A percentile compares a stretch with the other conserved stretches of the same genome.
Conservation (phyloP, 176 grass and related monocot species). For the Tillandsia leiboldiana region DNA sequence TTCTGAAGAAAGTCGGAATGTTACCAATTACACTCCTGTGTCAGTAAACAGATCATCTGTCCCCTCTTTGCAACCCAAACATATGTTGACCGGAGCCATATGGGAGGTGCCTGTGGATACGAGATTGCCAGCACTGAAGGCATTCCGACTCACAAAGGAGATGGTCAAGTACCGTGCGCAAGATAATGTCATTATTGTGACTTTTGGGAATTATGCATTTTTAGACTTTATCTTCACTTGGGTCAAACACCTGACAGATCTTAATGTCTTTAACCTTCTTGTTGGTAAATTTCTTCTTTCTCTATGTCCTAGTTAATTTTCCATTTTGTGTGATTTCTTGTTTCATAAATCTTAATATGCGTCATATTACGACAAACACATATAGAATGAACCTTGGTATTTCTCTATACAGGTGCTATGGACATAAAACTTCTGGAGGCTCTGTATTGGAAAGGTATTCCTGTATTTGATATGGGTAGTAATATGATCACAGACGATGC, state of each 20-base stretch:
- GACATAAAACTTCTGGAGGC: slow-evolving; percentile 73
- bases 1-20: slow-evolving; percentile 2
- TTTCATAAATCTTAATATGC: not conserved
- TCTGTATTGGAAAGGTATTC: slow-evolving; percentile 70
- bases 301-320: not conserved
- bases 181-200: slow-evolving; percentile 62
- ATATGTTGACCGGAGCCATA: slow-evolving; percentile 46
- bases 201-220: slow-evolving; percentile 86
- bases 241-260: slow-evolving; percentile 72
- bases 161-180: slow-evolving; percentile 57
- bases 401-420: slow-evolving; percentile 52
- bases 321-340: not conserved
- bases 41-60: not conserved
- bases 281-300: slow-evolving; percentile 37
- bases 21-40: not conserved
- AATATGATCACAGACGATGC: slow-evolving; percentile 83
- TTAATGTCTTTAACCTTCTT: slow-evolving; percentile 60
- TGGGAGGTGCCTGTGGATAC: slow-evolving; percentile 45
- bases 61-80: slow-evolving; percentile 4
- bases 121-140: slow-evolving; percentile 45
- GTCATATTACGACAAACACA: slow-evolving; percentile 1
- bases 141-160: slow-evolving; percentile 53
- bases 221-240: slow-evolving; percentile 91
- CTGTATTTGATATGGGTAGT: slow-evolving; percentile 89
- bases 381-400: not conserved